phyloP scores from a whole-genome alignment of 2,329 filamentous ascomycete species.

The Didymella segeticola region DNA sequence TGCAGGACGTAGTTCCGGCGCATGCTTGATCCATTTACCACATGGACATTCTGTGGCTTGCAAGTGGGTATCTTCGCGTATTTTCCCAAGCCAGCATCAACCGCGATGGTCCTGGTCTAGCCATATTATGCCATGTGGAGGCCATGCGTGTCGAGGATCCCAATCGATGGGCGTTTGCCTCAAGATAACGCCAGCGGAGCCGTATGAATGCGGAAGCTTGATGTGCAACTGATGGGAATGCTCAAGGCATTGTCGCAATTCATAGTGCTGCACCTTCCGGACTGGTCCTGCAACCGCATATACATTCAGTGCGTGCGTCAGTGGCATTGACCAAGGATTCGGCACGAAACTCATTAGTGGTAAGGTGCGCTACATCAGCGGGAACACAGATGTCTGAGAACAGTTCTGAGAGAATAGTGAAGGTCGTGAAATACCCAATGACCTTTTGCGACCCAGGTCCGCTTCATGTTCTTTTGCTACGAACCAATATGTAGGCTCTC shows the following conservation, averaged over 20 bases:
- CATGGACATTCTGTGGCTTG: conserved; percentile 2
- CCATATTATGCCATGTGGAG: conserved; percentile 9
- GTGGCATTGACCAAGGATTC: conserved; percentile 7
- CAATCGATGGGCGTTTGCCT: background rate
- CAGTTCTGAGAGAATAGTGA: background rate
- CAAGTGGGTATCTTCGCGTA: conserved; percentile 1
- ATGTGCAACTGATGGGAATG: background rate
- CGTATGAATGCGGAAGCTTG: background rate
- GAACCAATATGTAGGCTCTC: background rate
- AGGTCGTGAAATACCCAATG: background rate
- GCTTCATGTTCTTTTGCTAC: conserved; percentile 3
- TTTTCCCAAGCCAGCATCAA: conserved; percentile 4
- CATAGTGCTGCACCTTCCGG: background rate
- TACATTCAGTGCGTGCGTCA: background rate
- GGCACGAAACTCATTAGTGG: conserved; percentile 21
- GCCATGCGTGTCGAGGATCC: conserved; percentile 5
- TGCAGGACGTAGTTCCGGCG: conserved; percentile 11
- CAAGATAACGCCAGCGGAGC: conserved; percentile 5
- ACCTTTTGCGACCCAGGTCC: background rate
- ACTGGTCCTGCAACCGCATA: background rate
- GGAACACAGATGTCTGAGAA: background rate
- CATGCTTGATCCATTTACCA: background rate
- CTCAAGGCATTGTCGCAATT: background rate
- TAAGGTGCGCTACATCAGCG: conserved; percentile 7
- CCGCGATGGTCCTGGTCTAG: background rate